Base-by-base conservation (phyloP, 139 green algal species). In the Coelastrella sp. region DNA sequence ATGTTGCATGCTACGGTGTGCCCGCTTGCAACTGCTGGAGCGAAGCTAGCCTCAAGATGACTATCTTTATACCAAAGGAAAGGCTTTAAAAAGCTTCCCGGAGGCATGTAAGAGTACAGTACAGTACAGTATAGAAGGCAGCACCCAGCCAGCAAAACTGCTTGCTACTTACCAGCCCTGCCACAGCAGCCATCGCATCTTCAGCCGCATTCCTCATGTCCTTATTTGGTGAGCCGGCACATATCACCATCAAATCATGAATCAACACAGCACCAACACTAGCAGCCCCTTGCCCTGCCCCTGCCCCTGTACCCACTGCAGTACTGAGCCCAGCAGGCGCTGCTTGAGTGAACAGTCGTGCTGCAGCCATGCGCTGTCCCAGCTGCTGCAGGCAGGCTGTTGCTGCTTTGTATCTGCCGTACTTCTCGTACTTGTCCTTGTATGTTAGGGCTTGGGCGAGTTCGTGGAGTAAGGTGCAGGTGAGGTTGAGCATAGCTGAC, bases 131-230 rank as follows among this genome's bases (percentile, higher is more conserved):
- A 71, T 59, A 7, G 16, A 57, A 13, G 3, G 13, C 7, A 19
- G n/a, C 8, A 58, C 13, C 57, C 3, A 19, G 7, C 7, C 74
- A 80, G 74, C 5, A 4, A 80, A 57, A 80, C 23, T 58, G 4
- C 2, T 20, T 56, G 58, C 79, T 61, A 60, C 82, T 77, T 65
- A 87, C 82, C 82, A 87, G 65, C 13, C 10, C 65, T 7, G 82
- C 64, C 6, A 57, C 16, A 10, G 22, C 56, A 4, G 64, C 23
- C 65, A 78, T 78, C 5, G 47, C 82, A 65, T 32, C 65, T 11
- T 78, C 65, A 32, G 82, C 82, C 19, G 82, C 65, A 61, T 78
- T 78, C 32, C 82, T 73, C 82, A 87, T 78, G 32, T 87, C 82
- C 65, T 78, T 77, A 32, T 87, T 87, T 20, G 13, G 32, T 56